phyloP scores from a whole-genome alignment of 352 stramenopile genomes.

The Pseudoperonospora humuli region DNA sequence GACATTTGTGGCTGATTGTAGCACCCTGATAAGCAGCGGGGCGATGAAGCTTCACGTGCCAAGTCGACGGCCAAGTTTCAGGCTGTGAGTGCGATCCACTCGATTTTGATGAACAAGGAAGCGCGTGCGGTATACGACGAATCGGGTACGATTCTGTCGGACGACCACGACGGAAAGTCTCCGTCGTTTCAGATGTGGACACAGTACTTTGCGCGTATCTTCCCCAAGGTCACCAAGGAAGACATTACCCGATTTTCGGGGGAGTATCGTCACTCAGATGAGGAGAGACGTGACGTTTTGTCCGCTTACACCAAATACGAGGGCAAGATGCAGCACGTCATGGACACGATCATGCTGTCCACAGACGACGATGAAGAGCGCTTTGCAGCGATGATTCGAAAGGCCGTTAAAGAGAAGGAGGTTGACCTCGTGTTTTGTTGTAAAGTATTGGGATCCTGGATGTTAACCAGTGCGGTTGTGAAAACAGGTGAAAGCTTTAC shows the following conservation, averaged over 20 bases:
- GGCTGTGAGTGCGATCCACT: slow-evolving; percentile 79
- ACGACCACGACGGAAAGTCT: slow-evolving; percentile 42
- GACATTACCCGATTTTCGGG: slow-evolving; percentile 76
- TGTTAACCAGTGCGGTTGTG: background rate
- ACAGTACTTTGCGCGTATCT: slow-evolving; percentile 83
- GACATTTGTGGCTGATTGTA: slow-evolving; percentile 17
- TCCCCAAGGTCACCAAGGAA: slow-evolving; percentile 77
- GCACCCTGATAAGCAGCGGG: slow-evolving; percentile 88
- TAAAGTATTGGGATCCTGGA: background rate
- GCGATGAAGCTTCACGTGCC: slow-evolving; percentile 42
- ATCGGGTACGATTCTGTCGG: slow-evolving; percentile 56
- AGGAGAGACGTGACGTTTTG: slow-evolving; percentile 78
- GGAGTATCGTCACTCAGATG: slow-evolving; percentile 77
- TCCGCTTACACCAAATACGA: slow-evolving; percentile 67
- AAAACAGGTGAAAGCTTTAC: slow-evolving; percentile 28
- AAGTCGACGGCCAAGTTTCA: slow-evolving; percentile 80
- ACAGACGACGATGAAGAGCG: slow-evolving; percentile 72
- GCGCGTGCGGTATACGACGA: slow-evolving; percentile 79
- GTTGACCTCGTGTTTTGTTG: background rate
- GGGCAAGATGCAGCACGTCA: slow-evolving; percentile 68
- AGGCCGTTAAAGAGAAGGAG: slow-evolving; percentile 42
- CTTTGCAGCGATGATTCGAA: slow-evolving; percentile 59
- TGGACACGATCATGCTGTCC: slow-evolving; percentile 85
- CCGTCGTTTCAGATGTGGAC: slow-evolving; percentile 66
- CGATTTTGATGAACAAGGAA: slow-evolving; percentile 73